Conservation (phyloP, 192 early-diverging fungal species). For the Coemansia sp. region DNA sequence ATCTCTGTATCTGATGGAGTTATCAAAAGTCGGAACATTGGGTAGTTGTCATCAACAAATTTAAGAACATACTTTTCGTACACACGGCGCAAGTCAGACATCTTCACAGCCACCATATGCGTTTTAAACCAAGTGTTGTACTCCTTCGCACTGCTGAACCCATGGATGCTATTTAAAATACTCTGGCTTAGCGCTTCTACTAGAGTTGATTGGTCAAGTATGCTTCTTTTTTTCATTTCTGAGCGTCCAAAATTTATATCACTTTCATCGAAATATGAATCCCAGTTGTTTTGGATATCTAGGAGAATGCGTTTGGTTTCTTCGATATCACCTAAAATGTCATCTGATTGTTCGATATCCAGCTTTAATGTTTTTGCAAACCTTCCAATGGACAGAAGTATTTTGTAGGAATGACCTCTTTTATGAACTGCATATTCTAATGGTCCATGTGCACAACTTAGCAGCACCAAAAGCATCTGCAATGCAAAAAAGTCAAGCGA, state of each 20-base stretch:
- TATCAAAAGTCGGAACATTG: slow-evolving; percentile 22
- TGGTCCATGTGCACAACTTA: slow-evolving; percentile 74
- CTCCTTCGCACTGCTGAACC: slow-evolving; percentile 24
- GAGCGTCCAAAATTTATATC: slow-evolving; percentile 45
- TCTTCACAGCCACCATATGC: slow-evolving; percentile 26
- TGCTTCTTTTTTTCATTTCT: slow-evolving; percentile 16
- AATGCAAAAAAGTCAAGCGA: slow-evolving; percentile 60
- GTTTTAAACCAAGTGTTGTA: slow-evolving; percentile 25
- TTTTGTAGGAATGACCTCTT: slow-evolving; percentile 73
- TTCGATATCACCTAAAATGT: slow-evolving; percentile 29
- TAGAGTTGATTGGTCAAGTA: slow-evolving; percentile 17
- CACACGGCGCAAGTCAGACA: slow-evolving; percentile 37
- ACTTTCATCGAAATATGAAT: slow-evolving; percentile 35
- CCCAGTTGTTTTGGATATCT: slow-evolving; percentile 26
- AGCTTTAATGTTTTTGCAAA: slow-evolving; percentile 62
- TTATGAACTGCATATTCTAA: slow-evolving; percentile 76
- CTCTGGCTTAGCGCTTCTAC: slow-evolving; percentile 14
- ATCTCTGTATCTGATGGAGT: slow-evolving; percentile 37
- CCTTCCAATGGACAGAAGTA: slow-evolving; percentile 56
- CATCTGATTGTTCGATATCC: slow-evolving; percentile 21
- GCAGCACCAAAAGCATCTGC: slow-evolving; percentile 63
- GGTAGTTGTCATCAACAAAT: slow-evolving; percentile 31
- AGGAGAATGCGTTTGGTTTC: slow-evolving; percentile 22
- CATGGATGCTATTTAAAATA: slow-evolving; percentile 17
- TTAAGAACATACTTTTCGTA: slow-evolving; percentile 30